Percentiles rank a stretch among this genome's conserved stretches.
Evolutionary conservation across 768 basidiomycete species (phyloP).

Genomic region (Mycena rebaudengoi): DNA sequence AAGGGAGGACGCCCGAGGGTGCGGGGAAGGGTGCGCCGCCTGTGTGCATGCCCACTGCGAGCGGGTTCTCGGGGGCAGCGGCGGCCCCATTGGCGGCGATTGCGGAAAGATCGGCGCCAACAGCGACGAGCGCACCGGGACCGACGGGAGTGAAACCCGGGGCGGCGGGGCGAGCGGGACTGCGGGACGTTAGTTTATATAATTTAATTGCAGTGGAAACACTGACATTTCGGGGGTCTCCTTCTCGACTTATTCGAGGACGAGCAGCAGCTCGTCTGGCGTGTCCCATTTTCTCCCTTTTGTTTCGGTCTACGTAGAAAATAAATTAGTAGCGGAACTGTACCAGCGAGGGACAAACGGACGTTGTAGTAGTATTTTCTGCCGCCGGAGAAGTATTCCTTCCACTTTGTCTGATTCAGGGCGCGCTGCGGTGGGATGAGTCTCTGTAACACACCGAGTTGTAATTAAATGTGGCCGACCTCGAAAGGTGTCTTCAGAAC

Average conservation of each 20-base stretch:
- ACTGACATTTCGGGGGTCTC: constrained; percentile 47
- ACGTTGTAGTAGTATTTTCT: constrained; percentile 93
- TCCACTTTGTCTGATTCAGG: constrained; percentile 92
- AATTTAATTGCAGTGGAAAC: neutral
- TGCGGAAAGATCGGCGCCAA: constrained; percentile 63
- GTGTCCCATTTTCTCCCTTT: constrained; percentile 99
- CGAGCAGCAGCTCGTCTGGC: constrained; percentile 89
- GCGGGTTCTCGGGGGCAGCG: constrained; percentile 60
- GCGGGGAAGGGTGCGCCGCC: constrained; percentile 68
- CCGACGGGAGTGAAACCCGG: constrained; percentile 54
- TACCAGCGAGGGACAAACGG: constrained; percentile 36
- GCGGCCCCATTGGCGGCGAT: constrained; percentile 56
- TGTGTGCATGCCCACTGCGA: constrained; percentile 61
- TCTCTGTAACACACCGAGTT: constrained; percentile 21
- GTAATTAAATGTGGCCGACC: constrained; percentile 52
- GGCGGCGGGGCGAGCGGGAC: constrained; percentile 46
- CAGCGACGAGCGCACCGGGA: constrained; percentile 63
- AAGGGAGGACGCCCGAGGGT: constrained; percentile 68
- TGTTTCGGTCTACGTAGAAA: constrained; percentile 85
- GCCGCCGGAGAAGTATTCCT: constrained; percentile 93
- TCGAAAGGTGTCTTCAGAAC: constrained; percentile 94
- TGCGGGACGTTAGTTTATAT: constrained; percentile 16
- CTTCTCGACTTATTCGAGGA: constrained; percentile 87
- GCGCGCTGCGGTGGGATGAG: constrained; percentile 65
- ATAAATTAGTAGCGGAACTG: too few relatives aligned